phyloP scores from a whole-genome alignment of 805 yeast species.

The Tanozyma kutaoensis region DNA sequence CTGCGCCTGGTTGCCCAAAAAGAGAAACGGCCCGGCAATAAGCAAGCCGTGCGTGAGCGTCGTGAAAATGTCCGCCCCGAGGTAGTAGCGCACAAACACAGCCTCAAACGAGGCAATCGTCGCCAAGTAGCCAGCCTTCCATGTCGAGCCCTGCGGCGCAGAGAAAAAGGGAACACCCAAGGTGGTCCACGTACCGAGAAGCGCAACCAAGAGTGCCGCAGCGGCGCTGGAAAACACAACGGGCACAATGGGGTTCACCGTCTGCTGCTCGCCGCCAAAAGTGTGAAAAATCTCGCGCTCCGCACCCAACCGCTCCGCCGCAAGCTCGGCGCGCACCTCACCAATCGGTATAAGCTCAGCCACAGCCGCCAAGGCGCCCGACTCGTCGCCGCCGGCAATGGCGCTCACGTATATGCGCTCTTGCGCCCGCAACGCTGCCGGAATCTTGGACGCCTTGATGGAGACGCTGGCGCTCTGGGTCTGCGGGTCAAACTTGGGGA shows the following conservation, averaged over 20 bases:
- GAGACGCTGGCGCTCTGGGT: slow-evolving; percentile 9
- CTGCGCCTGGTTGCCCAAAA: slow-evolving; percentile 56
- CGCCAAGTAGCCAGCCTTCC: slow-evolving; percentile 31
- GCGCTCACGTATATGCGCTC: slow-evolving; percentile 16
- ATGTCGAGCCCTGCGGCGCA: slow-evolving; percentile 7
- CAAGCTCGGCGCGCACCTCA: slow-evolving; percentile 5
- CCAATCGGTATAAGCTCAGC: too few relatives aligned
- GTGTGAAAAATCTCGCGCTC: slow-evolving; percentile 51
- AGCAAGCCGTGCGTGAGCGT: slow-evolving; percentile 35
- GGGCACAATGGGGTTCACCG: slow-evolving; percentile 40
- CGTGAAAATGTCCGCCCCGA: slow-evolving; percentile 46
- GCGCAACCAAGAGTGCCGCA: slow-evolving; percentile 23
- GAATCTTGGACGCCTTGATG: slow-evolving; percentile 16
- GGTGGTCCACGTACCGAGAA: slow-evolving; percentile 31
- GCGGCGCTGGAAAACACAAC: slow-evolving; percentile 33
- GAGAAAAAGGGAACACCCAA: slow-evolving; percentile 16
- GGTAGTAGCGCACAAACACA: slow-evolving; percentile 43
- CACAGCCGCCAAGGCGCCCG: slow-evolving; percentile 11
- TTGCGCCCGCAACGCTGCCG: slow-evolving; percentile 21
- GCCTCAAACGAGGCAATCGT: slow-evolving; percentile 38
- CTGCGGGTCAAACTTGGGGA: slow-evolving; percentile 13
- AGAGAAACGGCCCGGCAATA: slow-evolving; percentile 40
- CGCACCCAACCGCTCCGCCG: slow-evolving; percentile 26
- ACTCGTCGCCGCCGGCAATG: slow-evolving; percentile 9
- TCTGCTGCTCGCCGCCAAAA: slow-evolving; percentile 41